Evolutionary conservation across 768 basidiomycete genomes (phyloP), one percentile per base, ranked within the genome.

Genomic region (Termitomyces sp.): DNA sequence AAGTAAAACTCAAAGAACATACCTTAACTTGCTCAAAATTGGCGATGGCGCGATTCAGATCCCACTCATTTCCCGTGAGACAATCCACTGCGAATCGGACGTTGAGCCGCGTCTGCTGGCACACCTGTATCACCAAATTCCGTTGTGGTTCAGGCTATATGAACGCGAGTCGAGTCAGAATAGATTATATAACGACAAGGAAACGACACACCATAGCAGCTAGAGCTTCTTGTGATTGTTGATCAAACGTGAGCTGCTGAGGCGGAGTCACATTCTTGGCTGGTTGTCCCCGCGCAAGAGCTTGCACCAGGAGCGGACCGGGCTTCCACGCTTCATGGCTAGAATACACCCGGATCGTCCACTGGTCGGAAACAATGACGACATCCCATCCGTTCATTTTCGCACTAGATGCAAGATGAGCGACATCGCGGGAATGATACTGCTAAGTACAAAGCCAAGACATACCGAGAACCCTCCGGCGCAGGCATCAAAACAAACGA

Each of bases 21-120:
- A 90, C 90, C 82, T 89, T 90, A 63, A 98, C 89, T 67, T 89
- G 79, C 64, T 93, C 85, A 69, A 94, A 98, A 65, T 96, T 95
- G 47, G 80, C 78, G 23, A 93, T 64, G 0, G 97, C 97, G 55
- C 79, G 77, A 42, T 85, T 84, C 48, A 90, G 62, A 65, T 94
- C 83, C 94, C 94, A 98, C 7, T 74, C 83, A 65, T 95, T 97
- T 46, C 84, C 85, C 60, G 82, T 76, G 56, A 98, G 69, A 66
- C 96, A 98, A 56, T 97, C 86, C n/a, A 88, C 73, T 6, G 93
- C 82, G 63, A 84, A 96, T 61, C 82, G 78, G 15, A 82, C 81
- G 56, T 90, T 97, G 64, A 99, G 76, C 20, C 85, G 79, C 0
- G 96, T 98, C 53, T 80, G 78, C 46, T 81, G 75, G 62, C 83